phyloP scores from a whole-genome alignment of 352 stramenopile species.

The Stephanocyclus meneghinianus region DNA sequence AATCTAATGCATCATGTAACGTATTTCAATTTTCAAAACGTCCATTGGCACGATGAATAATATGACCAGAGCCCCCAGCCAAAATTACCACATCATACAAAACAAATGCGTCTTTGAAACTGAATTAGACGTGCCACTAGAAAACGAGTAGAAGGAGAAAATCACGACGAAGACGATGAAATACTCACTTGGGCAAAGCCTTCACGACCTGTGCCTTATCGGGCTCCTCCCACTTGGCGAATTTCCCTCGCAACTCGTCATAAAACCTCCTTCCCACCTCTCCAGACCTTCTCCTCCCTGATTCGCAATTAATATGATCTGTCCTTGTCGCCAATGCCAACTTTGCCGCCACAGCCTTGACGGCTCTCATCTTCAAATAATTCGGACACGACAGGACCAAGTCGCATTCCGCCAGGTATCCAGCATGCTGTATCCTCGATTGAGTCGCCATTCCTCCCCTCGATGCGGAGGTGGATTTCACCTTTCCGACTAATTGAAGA shows the following conservation, averaged over 20 bases:
- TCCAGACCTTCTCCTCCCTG: constrained; percentile 68
- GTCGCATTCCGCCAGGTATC: constrained; percentile 91
- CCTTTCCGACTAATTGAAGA: constrained; percentile 92
- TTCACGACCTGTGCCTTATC: constrained; percentile 96
- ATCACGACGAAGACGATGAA: constrained; percentile 6
- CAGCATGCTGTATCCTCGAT: constrained; percentile 83
- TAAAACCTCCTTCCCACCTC: constrained; percentile 86
- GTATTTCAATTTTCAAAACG: no score
- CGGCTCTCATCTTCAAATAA: constrained; percentile 91
- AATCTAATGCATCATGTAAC: no score
- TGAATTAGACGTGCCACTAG: constrained; percentile 22
- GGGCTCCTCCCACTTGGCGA: constrained; percentile 96
- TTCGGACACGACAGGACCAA: constrained; percentile 89
- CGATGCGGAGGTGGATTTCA: constrained; percentile 88
- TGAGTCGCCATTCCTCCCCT: constrained; percentile 82
- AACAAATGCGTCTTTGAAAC: constrained; percentile 17
- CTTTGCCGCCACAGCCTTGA: constrained; percentile 91
- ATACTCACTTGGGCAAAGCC: constrained; percentile 88
- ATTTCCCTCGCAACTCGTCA: constrained; percentile 90
- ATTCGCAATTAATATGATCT: constrained; percentile 86
- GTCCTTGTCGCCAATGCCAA: constrained; percentile 89
- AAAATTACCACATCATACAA: not conserved
- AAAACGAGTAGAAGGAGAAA: constrained; percentile 17
- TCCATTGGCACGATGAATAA: no score
- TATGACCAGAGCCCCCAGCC: not conserved